Base-by-base conservation (phyloP, 768 basidiomycete species). In the Pulveroboletus sp. region DNA sequence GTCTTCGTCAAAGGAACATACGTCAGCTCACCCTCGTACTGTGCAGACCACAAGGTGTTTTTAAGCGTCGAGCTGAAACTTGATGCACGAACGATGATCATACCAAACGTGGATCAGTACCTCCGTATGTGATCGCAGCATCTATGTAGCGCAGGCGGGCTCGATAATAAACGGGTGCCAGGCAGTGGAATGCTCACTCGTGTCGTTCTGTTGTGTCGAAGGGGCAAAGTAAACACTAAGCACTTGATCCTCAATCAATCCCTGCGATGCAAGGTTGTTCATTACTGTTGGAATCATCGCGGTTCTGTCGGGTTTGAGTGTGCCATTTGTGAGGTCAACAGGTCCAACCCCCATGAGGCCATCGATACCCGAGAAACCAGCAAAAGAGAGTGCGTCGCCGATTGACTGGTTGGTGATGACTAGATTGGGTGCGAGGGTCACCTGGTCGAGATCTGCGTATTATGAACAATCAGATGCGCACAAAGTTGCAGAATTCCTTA, bases 391-490 rank as follows among this genome's bases (percentile, higher is more conserved):
- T 23, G 63, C 63, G 24, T 54, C 54, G 50, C 63, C 64, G 24
- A 70, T 69, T 6, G 63, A 62, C 34, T 69, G 68, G 19, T 58
- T 59, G 5, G 37, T 22, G 48, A 70, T 58, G 44, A 59, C 51
- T 23, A 71, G 47, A 30, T 41, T 48, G 13, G 57, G 27, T 10
- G 60, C 54, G 19, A 70, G 43, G 14, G 62, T 53, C 20, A 65
- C 60, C 43, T 56, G 53, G 40, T 71, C 68, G 20, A 53, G 42
- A 40, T 64, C 56, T 68, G 35, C 23, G 2, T 10, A 1, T 2
- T 17, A 6, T 46, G n/a, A 30, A 16, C 12, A 4, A 38, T 10
- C 9, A 20, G 29, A 16, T 17, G 13, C 35, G 19, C 13, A 30
- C 3, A 35, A 4, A 9, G 11, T 11, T 7, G 23, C 9, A 3